Conservation (phyloP, 139 green algal genomes). For the Chlamydomonas sphaeroides region DNA sequence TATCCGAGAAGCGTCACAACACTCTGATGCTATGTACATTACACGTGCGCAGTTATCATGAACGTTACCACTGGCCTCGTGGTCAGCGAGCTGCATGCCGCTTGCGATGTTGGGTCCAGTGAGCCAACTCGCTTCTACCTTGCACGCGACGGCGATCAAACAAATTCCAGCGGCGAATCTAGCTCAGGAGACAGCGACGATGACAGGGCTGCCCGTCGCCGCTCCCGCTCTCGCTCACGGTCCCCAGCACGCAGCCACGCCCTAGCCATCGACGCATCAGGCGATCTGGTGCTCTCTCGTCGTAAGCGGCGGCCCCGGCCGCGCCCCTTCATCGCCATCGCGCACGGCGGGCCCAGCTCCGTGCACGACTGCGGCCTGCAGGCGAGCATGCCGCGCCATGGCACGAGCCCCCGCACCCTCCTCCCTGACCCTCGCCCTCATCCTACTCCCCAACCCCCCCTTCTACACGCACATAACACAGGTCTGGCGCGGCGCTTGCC, state of each 20-base stretch:
- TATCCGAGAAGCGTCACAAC: too few species aligned
- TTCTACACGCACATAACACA: background rate
- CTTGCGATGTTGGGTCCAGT: too few species aligned
- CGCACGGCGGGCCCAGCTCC: background rate
- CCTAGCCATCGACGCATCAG: background rate
- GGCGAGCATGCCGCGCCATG: background rate
- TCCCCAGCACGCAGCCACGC: too few species aligned
- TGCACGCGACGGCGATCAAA: background rate
- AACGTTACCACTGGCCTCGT: background rate
- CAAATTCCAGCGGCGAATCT: background rate
- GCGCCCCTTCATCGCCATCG: background rate
- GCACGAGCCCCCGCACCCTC: background rate
- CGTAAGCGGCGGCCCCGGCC: background rate
- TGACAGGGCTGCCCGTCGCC: too few species aligned
- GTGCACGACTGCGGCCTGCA: conserved; percentile 13
- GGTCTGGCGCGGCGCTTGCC: conserved; percentile 33
- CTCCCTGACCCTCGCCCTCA: background rate
- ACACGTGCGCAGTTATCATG: too few species aligned
- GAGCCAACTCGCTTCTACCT: too few species aligned
- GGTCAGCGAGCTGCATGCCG: background rate
- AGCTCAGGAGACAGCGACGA: background rate
- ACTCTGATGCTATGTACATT: background rate
- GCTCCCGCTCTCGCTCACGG: too few species aligned
- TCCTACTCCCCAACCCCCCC: background rate
- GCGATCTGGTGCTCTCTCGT: background rate